Evolutionary conservation across 371 early-diverging fungal species (phyloP).

Genomic region (Mortierella sp.): DNA sequence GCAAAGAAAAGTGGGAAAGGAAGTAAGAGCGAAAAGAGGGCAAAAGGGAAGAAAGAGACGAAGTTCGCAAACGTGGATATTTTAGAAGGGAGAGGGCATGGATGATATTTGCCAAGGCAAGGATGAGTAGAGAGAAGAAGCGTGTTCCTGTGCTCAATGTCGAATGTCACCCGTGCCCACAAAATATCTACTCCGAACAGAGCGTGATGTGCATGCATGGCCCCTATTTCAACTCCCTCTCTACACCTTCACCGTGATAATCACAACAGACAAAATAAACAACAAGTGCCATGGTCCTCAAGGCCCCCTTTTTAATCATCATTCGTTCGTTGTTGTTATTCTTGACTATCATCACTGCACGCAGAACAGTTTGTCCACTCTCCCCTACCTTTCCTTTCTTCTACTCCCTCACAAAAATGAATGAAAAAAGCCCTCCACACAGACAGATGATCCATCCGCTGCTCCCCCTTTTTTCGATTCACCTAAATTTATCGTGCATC

Average conservation of each 20-base stretch:
- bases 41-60: neutral
- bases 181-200: neutral
- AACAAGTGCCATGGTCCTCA: neutral
- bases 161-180: neutral
- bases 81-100: neutral
- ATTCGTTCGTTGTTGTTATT: neutral
- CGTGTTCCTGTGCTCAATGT: neutral
- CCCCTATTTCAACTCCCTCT: neutral
- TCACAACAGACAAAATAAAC: neutral
- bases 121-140: neutral
- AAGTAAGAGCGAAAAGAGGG: neutral
- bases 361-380: neutral
- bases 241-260: neutral
- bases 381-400: neutral
- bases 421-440: neutral
- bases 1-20: neutral
- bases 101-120: neutral
- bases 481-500: neutral
- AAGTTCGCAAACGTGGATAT: neutral
- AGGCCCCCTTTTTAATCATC: neutral
- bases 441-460: neutral
- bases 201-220: conserved; percentile 15
- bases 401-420: neutral
- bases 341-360: neutral
- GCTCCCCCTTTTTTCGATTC: neutral